Conservation (phyloP, 129 eudicot species). For the Gnaphalium uliginosum region DNA sequence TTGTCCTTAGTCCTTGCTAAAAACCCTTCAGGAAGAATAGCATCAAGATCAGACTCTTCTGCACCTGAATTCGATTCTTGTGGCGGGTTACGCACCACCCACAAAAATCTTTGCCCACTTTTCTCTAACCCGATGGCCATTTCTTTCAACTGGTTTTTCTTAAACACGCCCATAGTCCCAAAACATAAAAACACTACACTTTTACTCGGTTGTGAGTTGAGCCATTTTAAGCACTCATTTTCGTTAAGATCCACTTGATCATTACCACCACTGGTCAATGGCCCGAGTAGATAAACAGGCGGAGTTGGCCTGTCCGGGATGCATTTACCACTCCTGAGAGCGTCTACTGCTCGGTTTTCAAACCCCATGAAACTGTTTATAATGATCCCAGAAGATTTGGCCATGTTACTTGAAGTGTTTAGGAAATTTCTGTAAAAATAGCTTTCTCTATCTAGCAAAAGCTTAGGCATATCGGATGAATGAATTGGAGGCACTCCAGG, state of each 20-base stretch:
- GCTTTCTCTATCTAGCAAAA: slow-evolving; percentile 25
- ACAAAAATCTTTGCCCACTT: slow-evolving; percentile 65
- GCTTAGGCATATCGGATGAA: slow-evolving; percentile 31
- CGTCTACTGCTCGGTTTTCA: slow-evolving; percentile 45
- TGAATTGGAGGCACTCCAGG: slow-evolving; percentile 62
- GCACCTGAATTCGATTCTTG: slow-evolving; percentile 22
- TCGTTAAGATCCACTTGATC: neutral
- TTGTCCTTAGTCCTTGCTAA: slow-evolving; percentile 44
- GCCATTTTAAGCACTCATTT: slow-evolving; percentile 59
- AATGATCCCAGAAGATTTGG: slow-evolving; percentile 44
- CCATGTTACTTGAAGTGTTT: slow-evolving; percentile 24
- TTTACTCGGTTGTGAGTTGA: slow-evolving; percentile 55
- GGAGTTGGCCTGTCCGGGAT: slow-evolving; percentile 43
- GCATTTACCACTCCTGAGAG: slow-evolving; percentile 45
- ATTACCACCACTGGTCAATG: slow-evolving; percentile 37
- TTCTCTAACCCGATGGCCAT: slow-evolving; percentile 67
- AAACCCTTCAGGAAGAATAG: slow-evolving; percentile 55
- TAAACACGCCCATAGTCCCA: slow-evolving; percentile 63
- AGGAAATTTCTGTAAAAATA: slow-evolving; percentile 33
- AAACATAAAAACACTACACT: slow-evolving; percentile 75
- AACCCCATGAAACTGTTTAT: slow-evolving; percentile 43
- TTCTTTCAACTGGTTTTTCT: slow-evolving; percentile 48
- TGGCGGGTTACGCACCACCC: slow-evolving; percentile 70
- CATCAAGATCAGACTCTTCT: slow-evolving; percentile 44
- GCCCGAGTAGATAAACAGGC: slow-evolving; percentile 56